Evolutionary conservation across 805 yeast species (phyloP), one percentile per base, ranked within the genome.

Genomic region (Cyberlindnera amylophila): DNA sequence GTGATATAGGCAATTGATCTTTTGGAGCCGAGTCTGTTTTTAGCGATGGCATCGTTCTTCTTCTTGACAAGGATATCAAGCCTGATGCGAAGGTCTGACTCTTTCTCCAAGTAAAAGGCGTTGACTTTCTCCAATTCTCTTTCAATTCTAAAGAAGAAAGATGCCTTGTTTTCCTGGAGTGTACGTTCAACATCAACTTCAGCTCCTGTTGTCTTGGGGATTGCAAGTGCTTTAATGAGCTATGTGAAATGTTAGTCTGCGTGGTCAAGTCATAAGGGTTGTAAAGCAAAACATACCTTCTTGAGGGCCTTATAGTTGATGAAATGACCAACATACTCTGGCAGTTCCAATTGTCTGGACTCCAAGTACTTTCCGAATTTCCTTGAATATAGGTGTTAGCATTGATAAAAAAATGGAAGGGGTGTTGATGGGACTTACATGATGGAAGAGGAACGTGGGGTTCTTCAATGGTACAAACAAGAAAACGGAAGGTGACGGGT

Each of bases 281-380:
- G 21, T 7, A 23, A 12, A 14, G 2, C 4, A 30, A 16, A n/a
- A 44, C 51, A 24, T 42, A 44, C 51, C 40, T 91, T 93, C 64
- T 91, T 91, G 45, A 91, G 69, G 4, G 91, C 93, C 68, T 93
- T 93, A 66, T 93, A 93, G 67, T 93, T 89, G 59, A 93, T 91
- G 68, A 91, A 93, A 61, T 87, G 84, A 30, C 91, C 89, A 38
- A 95, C 81, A 63, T 93, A 93, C 64, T 93, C 99, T 10, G 98
- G 98, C 45, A 91, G 71, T 63, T 91, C 97, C 53, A 93, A 72
- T 66, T 89, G 96, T 61, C 97, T 79, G 33, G 95, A 85, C 50
- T 96, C 98, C 61, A 93, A 72, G 59, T 88, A 86, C 65, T 93
- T 93, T 39, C 99, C 99, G 64, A 89, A 93, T 72, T 93, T 93